Evolutionary conservation across 441 rosid genomes (phyloP).

Genomic region (Macaranga tanarius): DNA sequence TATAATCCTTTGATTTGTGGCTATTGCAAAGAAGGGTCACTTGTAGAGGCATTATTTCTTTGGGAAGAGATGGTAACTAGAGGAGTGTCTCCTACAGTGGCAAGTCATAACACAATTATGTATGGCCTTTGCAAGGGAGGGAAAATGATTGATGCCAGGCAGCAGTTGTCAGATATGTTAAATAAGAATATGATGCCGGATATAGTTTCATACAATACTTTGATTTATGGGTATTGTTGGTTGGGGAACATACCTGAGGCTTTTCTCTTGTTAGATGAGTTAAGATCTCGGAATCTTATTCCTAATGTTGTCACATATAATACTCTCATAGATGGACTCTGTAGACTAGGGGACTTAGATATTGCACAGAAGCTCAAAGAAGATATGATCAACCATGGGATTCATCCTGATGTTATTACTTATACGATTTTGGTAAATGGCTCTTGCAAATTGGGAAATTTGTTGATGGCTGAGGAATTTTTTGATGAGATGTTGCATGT

Average conservation of each 20-base stretch:
- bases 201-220: slow-evolving; percentile 62
- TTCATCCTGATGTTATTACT: slow-evolving; percentile 60
- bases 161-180: slow-evolving; percentile 43
- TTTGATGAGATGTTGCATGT: slow-evolving; percentile 57
- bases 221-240: slow-evolving; percentile 61
- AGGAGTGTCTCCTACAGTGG: slow-evolving; percentile 42
- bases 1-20: slow-evolving; percentile 63
- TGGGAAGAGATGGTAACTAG: slow-evolving; percentile 47
- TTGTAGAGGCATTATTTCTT: slow-evolving; percentile 48
- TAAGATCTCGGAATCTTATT: slow-evolving; percentile 38
- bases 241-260: slow-evolving; percentile 54
- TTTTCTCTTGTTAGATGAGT: slow-evolving; percentile 55
- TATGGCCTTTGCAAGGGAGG: slow-evolving; percentile 50
- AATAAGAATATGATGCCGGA: slow-evolving; percentile 46
- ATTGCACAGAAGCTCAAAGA: slow-evolving; percentile 57
- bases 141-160: slow-evolving; percentile 52
- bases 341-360: slow-evolving; percentile 55
- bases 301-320: slow-evolving; percentile 61
- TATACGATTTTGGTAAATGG: slow-evolving; percentile 64
- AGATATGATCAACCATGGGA: slow-evolving; percentile 48
- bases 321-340: slow-evolving; percentile 65
- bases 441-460: slow-evolving; percentile 49
- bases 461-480: slow-evolving; percentile 43
- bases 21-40: slow-evolving; percentile 50
- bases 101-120: slow-evolving; percentile 49